Percentiles rank a stretch among this genome's conserved stretches.
These are phyloP conservation scores for Omphalotus guepiniiformis DNA, from an alignment of 768 basidiomycete species.

Conservation along the genomic window DNA sequence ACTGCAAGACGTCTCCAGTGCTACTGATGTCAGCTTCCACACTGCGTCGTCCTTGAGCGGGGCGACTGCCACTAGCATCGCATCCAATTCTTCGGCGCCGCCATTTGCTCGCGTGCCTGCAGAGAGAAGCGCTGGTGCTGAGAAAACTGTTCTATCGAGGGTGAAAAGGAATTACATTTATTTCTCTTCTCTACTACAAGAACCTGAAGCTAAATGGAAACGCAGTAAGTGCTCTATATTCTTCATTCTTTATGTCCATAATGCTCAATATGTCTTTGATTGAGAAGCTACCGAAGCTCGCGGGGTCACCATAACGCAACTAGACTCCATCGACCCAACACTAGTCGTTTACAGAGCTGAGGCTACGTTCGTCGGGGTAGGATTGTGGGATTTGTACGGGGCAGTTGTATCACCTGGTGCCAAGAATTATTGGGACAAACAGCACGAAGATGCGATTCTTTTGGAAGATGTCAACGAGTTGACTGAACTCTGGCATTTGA, in stretches of 20 bases:
- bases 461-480: constrained; percentile 89
- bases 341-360: constrained; percentile 94
- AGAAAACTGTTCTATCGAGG: constrained; percentile 81
- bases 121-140: constrained; percentile 55
- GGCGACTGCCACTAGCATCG: constrained; percentile 39
- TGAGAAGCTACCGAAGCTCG: constrained; percentile 72
- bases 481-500: constrained; percentile 91
- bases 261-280: constrained; percentile 9
- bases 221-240: constrained; percentile 52
- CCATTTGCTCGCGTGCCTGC: constrained; percentile 29
- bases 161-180: constrained; percentile 95
- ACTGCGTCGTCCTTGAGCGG: constrained; percentile 56
- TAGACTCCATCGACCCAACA: constrained; percentile 96
- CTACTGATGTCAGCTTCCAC: constrained; percentile 59
- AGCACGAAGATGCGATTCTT: constrained; percentile 79
- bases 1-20: constrained; percentile 43
- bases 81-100: constrained; percentile 31
- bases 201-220: constrained; percentile 97
- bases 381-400: constrained; percentile 91
- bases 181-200: constrained; percentile 93
- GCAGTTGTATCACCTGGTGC: constrained; percentile 86
- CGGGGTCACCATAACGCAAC: constrained; percentile 91
- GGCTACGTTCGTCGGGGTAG: constrained; percentile 94
- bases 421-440: constrained; percentile 82
- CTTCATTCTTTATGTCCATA: constrained; percentile 1